These are phyloP conservation scores for Rhodamnia argentea DNA, from an alignment of 345 rosid species.

Conservation along the genomic window DNA sequence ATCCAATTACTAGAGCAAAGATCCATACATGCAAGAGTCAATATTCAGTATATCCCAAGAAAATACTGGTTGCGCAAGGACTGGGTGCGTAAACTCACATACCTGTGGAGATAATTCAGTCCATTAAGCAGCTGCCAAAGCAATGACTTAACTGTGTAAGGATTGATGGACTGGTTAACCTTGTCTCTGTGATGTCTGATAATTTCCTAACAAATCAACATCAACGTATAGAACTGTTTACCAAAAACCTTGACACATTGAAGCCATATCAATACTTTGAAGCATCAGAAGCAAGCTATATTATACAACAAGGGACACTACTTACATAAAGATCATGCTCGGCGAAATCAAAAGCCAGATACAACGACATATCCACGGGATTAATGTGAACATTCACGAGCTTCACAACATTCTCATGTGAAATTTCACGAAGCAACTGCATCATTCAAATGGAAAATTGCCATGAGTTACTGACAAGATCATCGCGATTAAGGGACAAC, in stretches of 20 bases:
- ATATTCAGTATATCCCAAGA: neutral
- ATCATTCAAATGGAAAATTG: neutral
- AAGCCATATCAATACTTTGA: neutral
- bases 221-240: neutral
- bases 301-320: neutral
- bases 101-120: slow-evolving; percentile 79
- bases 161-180: slow-evolving; percentile 52
- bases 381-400: slow-evolving; percentile 98
- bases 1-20: slow-evolving; percentile 72
- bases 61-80: neutral
- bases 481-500: neutral
- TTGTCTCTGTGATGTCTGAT: slow-evolving; percentile 92
- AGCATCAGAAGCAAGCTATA: neutral
- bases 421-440: slow-evolving; percentile 81
- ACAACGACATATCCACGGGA: slow-evolving; percentile 87
- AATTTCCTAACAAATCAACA: slow-evolving; percentile 29
- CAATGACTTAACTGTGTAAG: slow-evolving; percentile 82
- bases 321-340: slow-evolving; percentile 86
- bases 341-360: slow-evolving; percentile 91
- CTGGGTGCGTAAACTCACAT: neutral
- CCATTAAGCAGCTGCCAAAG: slow-evolving; percentile 99
- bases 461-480: neutral
- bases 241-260: neutral
- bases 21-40: neutral
- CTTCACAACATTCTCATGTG: slow-evolving; percentile 95